Conservation (phyloP, 2,329 filamentous ascomycete genomes). For the Fusarium mundagurra region DNA sequence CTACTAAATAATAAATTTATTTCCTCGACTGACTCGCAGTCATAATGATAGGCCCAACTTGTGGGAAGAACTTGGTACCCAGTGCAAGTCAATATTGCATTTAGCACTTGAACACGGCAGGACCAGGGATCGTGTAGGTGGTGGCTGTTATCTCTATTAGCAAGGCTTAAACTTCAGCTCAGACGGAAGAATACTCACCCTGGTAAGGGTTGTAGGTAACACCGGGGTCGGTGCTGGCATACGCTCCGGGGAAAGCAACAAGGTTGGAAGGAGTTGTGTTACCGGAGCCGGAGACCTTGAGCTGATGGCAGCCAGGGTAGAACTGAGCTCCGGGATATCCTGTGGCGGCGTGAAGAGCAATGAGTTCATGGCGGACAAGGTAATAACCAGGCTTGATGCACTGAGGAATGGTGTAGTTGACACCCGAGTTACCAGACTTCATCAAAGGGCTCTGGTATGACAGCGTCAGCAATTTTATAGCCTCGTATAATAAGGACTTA, state of each 20-base stretch:
- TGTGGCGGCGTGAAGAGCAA: slow-evolving; percentile 61
- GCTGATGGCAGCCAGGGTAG: slow-evolving; percentile 67
- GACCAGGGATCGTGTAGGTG: slow-evolving; percentile 59
- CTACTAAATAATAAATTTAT: slow-evolving; percentile 2
- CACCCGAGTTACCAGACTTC: slow-evolving; percentile 55
- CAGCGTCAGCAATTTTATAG: not conserved
- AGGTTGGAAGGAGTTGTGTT: slow-evolving; percentile 52
- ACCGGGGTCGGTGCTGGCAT: slow-evolving; percentile 59
- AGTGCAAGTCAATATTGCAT: not conserved
- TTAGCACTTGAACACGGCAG: slow-evolving; percentile 59
- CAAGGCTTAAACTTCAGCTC: not conserved
- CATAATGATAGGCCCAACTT: slow-evolving; percentile 11
- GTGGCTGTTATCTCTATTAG: slow-evolving; percentile 39
- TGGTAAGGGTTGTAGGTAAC: slow-evolving; percentile 64
- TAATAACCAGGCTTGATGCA: slow-evolving; percentile 65
- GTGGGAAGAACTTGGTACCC: not conserved
- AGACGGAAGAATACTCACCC: slow-evolving; percentile 42
- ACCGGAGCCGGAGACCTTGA: slow-evolving; percentile 62
- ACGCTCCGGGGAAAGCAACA: slow-evolving; percentile 65
- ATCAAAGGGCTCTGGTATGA: slow-evolving; percentile 52
- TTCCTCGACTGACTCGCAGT: slow-evolving; percentile 14
- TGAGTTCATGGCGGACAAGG: slow-evolving; percentile 67
- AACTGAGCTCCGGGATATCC: slow-evolving; percentile 64
- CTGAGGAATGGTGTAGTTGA: slow-evolving; percentile 63
- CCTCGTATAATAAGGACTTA: not conserved